Evolutionary conservation across 1,284 basidiomycete species (phyloP), one percentile per base, ranked within the genome.

Genomic region (Malassezia nana): DNA sequence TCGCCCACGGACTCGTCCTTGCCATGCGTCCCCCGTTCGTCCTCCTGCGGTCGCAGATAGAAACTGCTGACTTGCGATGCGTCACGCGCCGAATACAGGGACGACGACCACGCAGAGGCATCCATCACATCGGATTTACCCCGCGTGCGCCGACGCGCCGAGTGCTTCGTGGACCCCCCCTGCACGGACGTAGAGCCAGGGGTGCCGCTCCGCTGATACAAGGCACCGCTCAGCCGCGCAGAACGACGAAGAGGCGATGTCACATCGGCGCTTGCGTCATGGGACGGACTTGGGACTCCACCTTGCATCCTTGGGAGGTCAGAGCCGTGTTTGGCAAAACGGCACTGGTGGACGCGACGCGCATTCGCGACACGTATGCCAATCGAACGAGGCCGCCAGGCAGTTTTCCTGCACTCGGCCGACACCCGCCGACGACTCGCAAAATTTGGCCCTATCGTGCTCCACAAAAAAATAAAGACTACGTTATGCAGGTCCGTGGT

Each of bases 21-120:
- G 15, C 20, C 49, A 13, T 26, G 15, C 7, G 25, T 29, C 25
- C 30, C 15, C n/a, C n/a, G n/a, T 9, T 47, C 48, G 16, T 44
- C 32, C 30, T 40, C 26, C 25, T 44, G 29, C 20, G 48, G 26
- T 4, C 54, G 48, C 6, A 56, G 33, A 29, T 56, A 56, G 38
- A 42, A 56, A 29, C 54, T 56, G 43, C 54, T 56, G 16, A 56
- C 54, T 28, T 40, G 28, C 5, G 53, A 50, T 12, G 54, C 15
- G 15, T 56, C 49, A 25, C 44, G 48, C 16, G 53, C 46, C 20
- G 53, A 50, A 33, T 50, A 55, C 38, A 55, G 33, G 4, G 53
- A 55, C 10, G 47, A 55, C 6, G 46, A 30, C 52, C 52, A 55
- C 5, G 40, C 46, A 25, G 52, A 49, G 3, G 46, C 35, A 25